Evolutionary conservation across 2,329 filamentous ascomycete species (phyloP), one percentile per base, ranked within the genome.

Genomic region (Colletotrichum magnum): DNA sequence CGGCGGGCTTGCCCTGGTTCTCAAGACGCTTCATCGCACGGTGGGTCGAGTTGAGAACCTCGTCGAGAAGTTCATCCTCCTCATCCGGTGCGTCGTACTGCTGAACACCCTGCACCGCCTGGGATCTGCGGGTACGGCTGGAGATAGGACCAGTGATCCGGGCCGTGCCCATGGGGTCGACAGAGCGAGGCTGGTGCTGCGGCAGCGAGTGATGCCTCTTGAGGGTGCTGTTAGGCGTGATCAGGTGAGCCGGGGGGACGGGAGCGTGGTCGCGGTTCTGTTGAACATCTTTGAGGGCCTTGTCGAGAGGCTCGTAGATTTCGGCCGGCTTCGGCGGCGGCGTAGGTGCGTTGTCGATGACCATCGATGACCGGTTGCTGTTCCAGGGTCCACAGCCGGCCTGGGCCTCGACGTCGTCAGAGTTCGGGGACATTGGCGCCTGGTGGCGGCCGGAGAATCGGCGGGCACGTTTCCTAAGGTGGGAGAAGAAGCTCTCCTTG

Each of bases 401-500:
- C 77, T 95, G 95, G n/a, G 94, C 92, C 79, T 98, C 96, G 62
- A 97, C 85, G 76, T 98, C 95, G 74, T 98, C 95, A 64, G 91
- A 90, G 51, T 88, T 89, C 9, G 94, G 92, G 18, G 94, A 93
- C 68, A 92, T 89, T 7, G 94, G 92, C 15, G 90, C 91, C 78
- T 95, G 93, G 77, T 97, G 94, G 66, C 95, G 91, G 54, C 96
- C 96, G 28, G 96, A 99, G 70, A 99, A 91, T 73, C 96, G 89
- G 74, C 96, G 90, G 32, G 97, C 96, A 59, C 95, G 92, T 82
- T 99, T 99, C 65, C 96, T 90, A 7, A 99, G 87, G 78, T 99
- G 96, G 0, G 96, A 98, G 82, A 99, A 99, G 85, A 99, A 99
- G 80, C 96, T 94, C 80, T 99, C 96, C 77, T 97, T 97, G 65